Percentiles rank a stretch among this genome's conserved stretches.
Evolutionary conservation across 176 grass and related monocot genomes (phyloP).

Genomic region (Aegilops speltoides): DNA sequence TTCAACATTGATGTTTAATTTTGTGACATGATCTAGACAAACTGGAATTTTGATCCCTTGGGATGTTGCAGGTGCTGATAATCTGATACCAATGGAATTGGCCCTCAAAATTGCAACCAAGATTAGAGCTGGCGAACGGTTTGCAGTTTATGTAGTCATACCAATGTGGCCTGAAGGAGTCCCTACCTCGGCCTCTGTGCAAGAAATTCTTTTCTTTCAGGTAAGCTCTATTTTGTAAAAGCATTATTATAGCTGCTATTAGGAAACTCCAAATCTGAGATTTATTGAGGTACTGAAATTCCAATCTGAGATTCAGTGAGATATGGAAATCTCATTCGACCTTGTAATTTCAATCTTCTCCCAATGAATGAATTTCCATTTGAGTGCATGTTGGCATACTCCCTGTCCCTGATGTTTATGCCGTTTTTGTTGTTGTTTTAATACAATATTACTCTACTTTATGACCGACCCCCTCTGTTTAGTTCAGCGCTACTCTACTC

Average conservation of each 20-base stretch:
- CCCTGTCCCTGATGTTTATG: neutral
- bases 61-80: conserved; percentile 70
- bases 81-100: conserved; percentile 93
- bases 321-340: neutral
- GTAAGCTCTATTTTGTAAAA: conserved; percentile 38
- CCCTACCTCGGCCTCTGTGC: conserved; percentile 66
- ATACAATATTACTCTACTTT: neutral
- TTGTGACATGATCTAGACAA: neutral
- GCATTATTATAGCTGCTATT: neutral
- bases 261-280: neutral
- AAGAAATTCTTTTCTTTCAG: conserved; percentile 98
- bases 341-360: neutral
- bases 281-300: neutral
- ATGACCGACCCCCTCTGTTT: neutral
- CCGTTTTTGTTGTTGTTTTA: neutral
- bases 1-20: conserved; percentile 4
- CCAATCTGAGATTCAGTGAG: neutral
- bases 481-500: neutral
- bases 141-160: conserved; percentile 95
- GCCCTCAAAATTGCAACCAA: conserved; percentile 93
- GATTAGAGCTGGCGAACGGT: conserved; percentile 72
- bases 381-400: neutral
- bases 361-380: neutral
- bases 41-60: neutral
- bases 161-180: conserved; percentile 99